Conservation (phyloP, 2,329 filamentous ascomycete species). For the Cylindrodendrum hubeiense region DNA sequence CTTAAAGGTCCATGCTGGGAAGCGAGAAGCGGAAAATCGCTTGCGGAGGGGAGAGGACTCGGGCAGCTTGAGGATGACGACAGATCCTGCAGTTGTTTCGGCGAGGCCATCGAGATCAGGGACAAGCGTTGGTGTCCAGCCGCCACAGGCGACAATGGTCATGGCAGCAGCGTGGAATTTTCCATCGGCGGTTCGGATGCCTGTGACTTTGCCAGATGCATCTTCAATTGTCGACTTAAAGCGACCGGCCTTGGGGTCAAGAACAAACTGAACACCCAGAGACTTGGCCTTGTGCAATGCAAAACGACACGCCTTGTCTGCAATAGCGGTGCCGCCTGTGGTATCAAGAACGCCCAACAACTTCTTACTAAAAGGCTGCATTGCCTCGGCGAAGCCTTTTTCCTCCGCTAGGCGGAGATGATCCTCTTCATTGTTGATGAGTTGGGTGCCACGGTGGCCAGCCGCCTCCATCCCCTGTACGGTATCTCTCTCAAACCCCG, state of each 20-base stretch:
- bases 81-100: slow-evolving; percentile 39
- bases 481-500: slow-evolving; percentile 50
- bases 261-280: background rate
- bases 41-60: slow-evolving; percentile 20
- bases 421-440: background rate
- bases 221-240: background rate
- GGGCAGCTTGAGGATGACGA: slow-evolving; percentile 34
- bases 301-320: slow-evolving; percentile 17
- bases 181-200: slow-evolving; percentile 3
- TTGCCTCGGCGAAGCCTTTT: background rate
- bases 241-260: background rate
- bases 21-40: slow-evolving; percentile 29
- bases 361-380: slow-evolving; percentile 1
- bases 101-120: slow-evolving; percentile 35
- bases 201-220: background rate
- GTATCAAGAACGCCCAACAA: background rate
- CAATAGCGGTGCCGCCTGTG: background rate
- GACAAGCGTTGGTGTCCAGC: slow-evolving; percentile 34
- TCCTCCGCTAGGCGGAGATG: background rate
- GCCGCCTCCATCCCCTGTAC: slow-evolving; percentile 40
- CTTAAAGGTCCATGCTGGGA: slow-evolving; percentile 31
- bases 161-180: background rate
- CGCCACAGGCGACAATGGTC: slow-evolving; percentile 15
- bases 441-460: background rate
- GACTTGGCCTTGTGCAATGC: slow-evolving; percentile 12